phyloP scores from a whole-genome alignment of 2,329 filamentous ascomycete species.

The Hypoxylon rubiginosum region DNA sequence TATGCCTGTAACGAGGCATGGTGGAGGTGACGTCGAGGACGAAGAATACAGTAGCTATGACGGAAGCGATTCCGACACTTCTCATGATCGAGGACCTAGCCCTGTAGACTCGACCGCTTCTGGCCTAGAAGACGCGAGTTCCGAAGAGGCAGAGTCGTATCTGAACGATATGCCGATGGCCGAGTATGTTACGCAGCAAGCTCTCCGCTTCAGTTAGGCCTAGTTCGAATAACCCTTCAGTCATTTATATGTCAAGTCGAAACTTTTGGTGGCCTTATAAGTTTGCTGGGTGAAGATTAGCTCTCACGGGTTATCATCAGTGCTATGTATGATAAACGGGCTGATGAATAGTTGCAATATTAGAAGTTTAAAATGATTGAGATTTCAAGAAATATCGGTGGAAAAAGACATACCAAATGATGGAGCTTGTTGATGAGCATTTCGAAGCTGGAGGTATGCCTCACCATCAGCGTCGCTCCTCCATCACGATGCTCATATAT shows the following conservation, averaged over 20 bases:
- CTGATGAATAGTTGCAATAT: neutral
- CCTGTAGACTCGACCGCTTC: constrained; percentile 9
- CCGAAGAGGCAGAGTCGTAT: neutral
- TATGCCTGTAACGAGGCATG: neutral
- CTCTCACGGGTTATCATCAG: neutral
- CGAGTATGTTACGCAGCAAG: neutral
- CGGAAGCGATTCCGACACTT: neutral
- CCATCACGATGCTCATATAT: neutral
- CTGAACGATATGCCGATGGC: neutral
- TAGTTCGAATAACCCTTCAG: neutral
- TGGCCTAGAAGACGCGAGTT: neutral
- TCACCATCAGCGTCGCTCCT: neutral
- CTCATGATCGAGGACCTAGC: constrained; percentile 4
- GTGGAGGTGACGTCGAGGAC: neutral
- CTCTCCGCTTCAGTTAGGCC: neutral
- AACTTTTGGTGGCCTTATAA: neutral
- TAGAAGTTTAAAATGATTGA: neutral
- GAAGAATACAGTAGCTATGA: constrained; percentile 1
- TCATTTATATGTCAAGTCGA: neutral
- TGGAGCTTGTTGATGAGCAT: neutral
- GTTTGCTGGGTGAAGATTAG: neutral
- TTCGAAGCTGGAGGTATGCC: neutral
- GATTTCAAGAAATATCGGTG: neutral
- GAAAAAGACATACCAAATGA: neutral
- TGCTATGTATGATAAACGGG: neutral